A percentile compares a stretch with the other conserved stretches of the same genome.
phyloP scores from a whole-genome alignment of 345 rosid genomes.

The Dipteronia dyeriana region DNA sequence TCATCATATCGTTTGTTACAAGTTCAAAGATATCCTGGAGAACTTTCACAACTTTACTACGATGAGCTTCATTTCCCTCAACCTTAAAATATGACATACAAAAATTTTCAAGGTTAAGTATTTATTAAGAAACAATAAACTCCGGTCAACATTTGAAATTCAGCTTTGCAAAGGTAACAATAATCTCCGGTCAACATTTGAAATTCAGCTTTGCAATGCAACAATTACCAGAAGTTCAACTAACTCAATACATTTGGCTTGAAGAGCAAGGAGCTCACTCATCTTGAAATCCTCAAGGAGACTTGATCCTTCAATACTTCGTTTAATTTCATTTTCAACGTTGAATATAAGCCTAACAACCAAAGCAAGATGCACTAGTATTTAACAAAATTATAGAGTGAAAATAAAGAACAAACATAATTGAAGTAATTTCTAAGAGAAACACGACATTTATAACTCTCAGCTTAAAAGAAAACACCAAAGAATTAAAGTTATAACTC shows the following conservation, averaged over 20 bases:
- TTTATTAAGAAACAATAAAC: conserved; percentile 10
- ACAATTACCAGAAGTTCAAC: conserved; percentile 80
- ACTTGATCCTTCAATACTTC: conserved; percentile 63
- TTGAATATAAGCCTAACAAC: conserved; percentile 55
- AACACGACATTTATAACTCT: not conserved
- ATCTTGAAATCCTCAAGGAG: conserved; percentile 75
- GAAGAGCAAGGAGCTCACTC: conserved; percentile 68
- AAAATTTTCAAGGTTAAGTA: not conserved
- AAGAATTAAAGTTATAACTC: not conserved
- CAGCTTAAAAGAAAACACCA: not conserved
- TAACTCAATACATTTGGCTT: conserved; percentile 60
- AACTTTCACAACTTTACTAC: conserved; percentile 61
- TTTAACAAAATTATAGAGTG: conserved; percentile 18
- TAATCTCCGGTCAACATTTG: conserved; percentile 6
- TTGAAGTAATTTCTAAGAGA: not conserved
- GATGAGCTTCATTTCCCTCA: conserved; percentile 61
- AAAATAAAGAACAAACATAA: conserved; percentile 14
- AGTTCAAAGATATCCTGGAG: conserved; percentile 96
- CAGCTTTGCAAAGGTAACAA: conserved; percentile 15
- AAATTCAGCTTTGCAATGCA: conserved; percentile 15
- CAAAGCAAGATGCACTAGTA: conserved; percentile 17
- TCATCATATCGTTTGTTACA: conserved; percentile 84
- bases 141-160: conserved; percentile 10
- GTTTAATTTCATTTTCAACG: conserved; percentile 69
- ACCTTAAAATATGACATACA: conserved; percentile 38